Base-by-base conservation (phyloP, 306 rosid species). In the Cucumis hystrix region DNA sequence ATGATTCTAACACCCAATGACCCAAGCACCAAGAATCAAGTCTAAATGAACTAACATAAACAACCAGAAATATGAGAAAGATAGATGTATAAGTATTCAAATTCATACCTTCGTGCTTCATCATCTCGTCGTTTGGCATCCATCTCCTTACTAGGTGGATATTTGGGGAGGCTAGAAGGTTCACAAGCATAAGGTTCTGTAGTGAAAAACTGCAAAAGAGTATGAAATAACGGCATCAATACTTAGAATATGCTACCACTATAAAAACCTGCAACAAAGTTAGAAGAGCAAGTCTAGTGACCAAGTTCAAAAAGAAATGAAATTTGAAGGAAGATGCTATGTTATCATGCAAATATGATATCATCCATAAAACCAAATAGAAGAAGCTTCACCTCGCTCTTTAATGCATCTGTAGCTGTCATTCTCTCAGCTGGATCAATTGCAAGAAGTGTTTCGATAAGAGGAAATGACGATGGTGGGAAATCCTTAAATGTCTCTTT, bases 61-160 rank as follows among this genome's bases (percentile, higher is more conserved):
- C 75, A 15, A 71, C n/a, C 20, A 21, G 21, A 71, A 71, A 47
- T 10, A 10, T 49, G n/a, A 71, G 23, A 49, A 15, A 45, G 40
- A 47, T 23, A 49, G 41, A 71, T 28, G 30, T 28, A 28, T 28
- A 28, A 25, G 59, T 54, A 71, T 23, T 10, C 7, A 71, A 33
- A 21, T 25, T 2, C 76, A 49, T 8, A 71, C 76, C 76, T 71
- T 25, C 76, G 58, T 2, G 76, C 76, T 54, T 71, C 76, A 14
- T 71, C 76, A 23, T 71, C 97, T 47, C 94, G 88, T 52, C 88
- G 86, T 88, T 86, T 93, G 49, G 96, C 98, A 69, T 93, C 98
- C 67, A 93, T 90, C 87, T 93, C 98, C 85, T 93, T 93, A 85
- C 91, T 93, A 20, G 98, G 97, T 6, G 98, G 94, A 84, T 93